These are phyloP conservation scores for Myrica gale DNA, from an alignment of 306 rosid species.

Conservation along the genomic window DNA sequence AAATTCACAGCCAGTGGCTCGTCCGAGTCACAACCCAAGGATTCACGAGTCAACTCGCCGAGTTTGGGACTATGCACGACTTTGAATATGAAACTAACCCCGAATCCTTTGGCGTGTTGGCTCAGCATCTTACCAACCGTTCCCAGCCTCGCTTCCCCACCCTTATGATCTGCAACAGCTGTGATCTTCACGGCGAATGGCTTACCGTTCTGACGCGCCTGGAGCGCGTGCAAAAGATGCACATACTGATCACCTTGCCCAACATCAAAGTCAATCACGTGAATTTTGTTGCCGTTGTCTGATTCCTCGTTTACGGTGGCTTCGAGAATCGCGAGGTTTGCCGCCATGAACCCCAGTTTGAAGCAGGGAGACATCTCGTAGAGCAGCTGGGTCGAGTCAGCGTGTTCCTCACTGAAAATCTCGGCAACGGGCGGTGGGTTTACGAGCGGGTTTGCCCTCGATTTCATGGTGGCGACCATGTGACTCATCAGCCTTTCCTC, in stretches of 20 bases:
- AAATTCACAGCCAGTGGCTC: constrained; percentile 68
- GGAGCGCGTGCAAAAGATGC: constrained; percentile 48
- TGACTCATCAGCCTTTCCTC: constrained; percentile 47
- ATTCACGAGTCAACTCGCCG: constrained; percentile 70
- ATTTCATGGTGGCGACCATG: constrained; percentile 65
- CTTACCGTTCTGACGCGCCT: constrained; percentile 33
- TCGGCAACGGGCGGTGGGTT: constrained; percentile 45
- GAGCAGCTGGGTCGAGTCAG: constrained; percentile 67
- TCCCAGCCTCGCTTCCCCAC: constrained; percentile 41
- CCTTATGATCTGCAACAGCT: constrained; percentile 40
- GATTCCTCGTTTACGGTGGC: constrained; percentile 55
- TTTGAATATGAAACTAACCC: constrained; percentile 45
- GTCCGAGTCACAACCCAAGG: constrained; percentile 54
- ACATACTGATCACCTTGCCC: constrained; percentile 65
- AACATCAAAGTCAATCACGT: constrained; percentile 80
- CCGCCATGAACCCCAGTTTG: constrained; percentile 59
- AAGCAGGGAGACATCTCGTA: constrained; percentile 56
- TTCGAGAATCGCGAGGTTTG: constrained; percentile 72
- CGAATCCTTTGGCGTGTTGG: constrained; percentile 28
- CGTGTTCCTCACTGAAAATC: constrained; percentile 53
- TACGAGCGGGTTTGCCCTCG: constrained; percentile 43
- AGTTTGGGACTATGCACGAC: constrained; percentile 30
- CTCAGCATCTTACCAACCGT: constrained; percentile 38
- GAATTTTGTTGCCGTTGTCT: constrained; percentile 36
- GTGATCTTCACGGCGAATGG: constrained; percentile 42